Conservation (phyloP, 331 rosid genomes). For the Dryas integrifolia region DNA sequence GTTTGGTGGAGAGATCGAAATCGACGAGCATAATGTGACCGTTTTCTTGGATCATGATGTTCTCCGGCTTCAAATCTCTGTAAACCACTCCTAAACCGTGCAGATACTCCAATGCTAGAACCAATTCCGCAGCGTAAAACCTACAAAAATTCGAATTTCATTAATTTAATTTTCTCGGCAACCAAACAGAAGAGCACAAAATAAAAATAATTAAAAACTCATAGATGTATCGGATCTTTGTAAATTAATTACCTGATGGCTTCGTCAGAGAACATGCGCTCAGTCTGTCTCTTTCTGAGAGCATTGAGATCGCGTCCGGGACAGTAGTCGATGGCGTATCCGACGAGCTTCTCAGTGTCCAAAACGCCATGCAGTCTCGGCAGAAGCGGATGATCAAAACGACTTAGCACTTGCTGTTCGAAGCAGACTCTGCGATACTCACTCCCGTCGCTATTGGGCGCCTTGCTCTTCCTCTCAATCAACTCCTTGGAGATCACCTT, state of each 20-base stretch:
- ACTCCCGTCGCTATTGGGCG: slow-evolving; percentile 5
- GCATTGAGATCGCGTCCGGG: slow-evolving; percentile 78
- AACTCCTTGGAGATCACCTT: slow-evolving; percentile 70
- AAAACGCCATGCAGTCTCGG: slow-evolving; percentile 68
- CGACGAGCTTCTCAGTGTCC: slow-evolving; percentile 56
- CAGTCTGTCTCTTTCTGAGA: slow-evolving; percentile 68
- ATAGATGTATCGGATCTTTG: neutral
- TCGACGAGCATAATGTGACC: slow-evolving; percentile 95
- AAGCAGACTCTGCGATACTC: slow-evolving; percentile 66
- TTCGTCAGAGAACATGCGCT: slow-evolving; percentile 81
- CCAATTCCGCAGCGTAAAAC: slow-evolving; percentile 87
- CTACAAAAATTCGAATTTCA: slow-evolving; percentile 26
- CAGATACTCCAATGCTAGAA: slow-evolving; percentile 72
- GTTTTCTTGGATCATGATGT: slow-evolving; percentile 73
- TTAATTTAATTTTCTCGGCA: neutral
- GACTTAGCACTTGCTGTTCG: slow-evolving; percentile 65
- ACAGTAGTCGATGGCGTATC: slow-evolving; percentile 79
- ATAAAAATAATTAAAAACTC: neutral
- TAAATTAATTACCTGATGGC: slow-evolving; percentile 48
- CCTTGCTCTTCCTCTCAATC: slow-evolving; percentile 43
- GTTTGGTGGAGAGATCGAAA: slow-evolving; percentile 81
- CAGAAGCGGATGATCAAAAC: slow-evolving; percentile 63
- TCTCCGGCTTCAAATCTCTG: slow-evolving; percentile 93
- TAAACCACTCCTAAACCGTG: slow-evolving; percentile 71
- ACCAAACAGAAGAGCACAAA: neutral